Base-by-base conservation (phyloP, 2,329 filamentous ascomycete species). In the Akanthomyces lecanii region DNA sequence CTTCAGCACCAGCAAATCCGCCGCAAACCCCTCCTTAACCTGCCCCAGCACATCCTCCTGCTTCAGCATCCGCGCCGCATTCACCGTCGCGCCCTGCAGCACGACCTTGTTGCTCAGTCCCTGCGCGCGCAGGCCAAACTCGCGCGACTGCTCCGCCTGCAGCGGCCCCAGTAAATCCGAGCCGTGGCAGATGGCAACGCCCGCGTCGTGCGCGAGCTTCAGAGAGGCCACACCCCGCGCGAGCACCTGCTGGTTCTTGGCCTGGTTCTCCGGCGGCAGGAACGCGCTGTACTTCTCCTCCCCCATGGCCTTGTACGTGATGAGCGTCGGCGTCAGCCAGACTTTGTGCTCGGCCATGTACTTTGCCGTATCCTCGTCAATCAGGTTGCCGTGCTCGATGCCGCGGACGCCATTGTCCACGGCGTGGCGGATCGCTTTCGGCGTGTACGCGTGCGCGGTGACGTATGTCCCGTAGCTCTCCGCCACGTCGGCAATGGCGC, bases 401-500 rank as follows among this genome's bases (percentile, higher is more conserved):
- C 82, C 82, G 21, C 68, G 75, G 0, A 82, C 83, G 36, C 83
- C 85, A 56, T 85, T 81, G 18, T 80, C 75, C 23, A 87, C 75
- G 1, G 81, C 81, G 63, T 85, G 82, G 6, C 77, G 76, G 44
- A 87, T 85, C 0, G 82, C 78, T 48, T 73, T 70, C 3, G 81
- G 77, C 0, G 83, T 86, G 69, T 87, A 86, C 1, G 82, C 82
- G 66, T 87, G 84, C 2, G 81, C 80, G 1, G 83, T 86, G 1
- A 85, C 83, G 65, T 80, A 84, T 0, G 80, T 85, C 4, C 78
- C 77, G 10, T 75, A 72, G 63, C 81, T 78, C 6, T 69, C 72
- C 0, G 84, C 83, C 2, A 81, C 79, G 28, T 78, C 78, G 5
- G 75, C 74, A 53, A 87, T 83, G 5, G 84, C 82, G 45, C 72